Conservation (phyloP, 2,329 filamentous ascomycete genomes). For the Aspergillus melleus region DNA sequence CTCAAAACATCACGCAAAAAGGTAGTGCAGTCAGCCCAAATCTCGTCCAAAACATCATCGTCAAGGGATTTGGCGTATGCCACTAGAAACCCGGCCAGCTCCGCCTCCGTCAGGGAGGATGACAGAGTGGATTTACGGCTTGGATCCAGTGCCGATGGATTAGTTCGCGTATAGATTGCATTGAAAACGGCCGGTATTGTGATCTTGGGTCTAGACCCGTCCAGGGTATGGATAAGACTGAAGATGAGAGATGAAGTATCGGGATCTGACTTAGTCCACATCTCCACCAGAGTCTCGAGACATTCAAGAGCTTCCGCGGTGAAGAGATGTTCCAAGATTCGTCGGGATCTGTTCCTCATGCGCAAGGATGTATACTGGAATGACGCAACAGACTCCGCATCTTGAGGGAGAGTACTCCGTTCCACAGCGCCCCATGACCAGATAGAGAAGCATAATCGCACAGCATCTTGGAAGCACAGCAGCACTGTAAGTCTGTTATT, state of each 20-base stretch:
- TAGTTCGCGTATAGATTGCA: constrained; percentile 91
- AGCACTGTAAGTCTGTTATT: constrained; percentile 92
- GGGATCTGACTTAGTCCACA: constrained; percentile 66
- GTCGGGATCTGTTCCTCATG: constrained; percentile 83
- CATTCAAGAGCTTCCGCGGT: constrained; percentile 90
- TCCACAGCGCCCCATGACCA: constrained; percentile 84
- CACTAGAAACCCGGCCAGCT: constrained; percentile 84
- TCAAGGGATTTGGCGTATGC: constrained; percentile 88
- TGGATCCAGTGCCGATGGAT: constrained; percentile 75
- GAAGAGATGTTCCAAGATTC: constrained; percentile 89
- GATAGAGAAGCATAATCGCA: constrained; percentile 86
- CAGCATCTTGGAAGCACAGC: constrained; percentile 94
- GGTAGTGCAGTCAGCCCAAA: constrained; percentile 90
- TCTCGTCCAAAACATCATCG: constrained; percentile 97
- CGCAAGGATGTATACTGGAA: constrained; percentile 88
- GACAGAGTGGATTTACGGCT: constrained; percentile 84
- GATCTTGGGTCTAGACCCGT: constrained; percentile 86
- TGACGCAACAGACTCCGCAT: constrained; percentile 71
- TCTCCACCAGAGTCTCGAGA: constrained; percentile 82
- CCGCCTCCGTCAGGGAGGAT: constrained; percentile 76
- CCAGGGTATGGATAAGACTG: constrained; percentile 83
- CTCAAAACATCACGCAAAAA: constrained; percentile 87
- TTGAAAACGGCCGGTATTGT: constrained; percentile 94
- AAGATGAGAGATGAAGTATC: constrained; percentile 68
- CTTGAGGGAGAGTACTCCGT: constrained; percentile 48